phyloP scores from a whole-genome alignment of 148 eudicot genomes.

The Euryodendron excelsum region DNA sequence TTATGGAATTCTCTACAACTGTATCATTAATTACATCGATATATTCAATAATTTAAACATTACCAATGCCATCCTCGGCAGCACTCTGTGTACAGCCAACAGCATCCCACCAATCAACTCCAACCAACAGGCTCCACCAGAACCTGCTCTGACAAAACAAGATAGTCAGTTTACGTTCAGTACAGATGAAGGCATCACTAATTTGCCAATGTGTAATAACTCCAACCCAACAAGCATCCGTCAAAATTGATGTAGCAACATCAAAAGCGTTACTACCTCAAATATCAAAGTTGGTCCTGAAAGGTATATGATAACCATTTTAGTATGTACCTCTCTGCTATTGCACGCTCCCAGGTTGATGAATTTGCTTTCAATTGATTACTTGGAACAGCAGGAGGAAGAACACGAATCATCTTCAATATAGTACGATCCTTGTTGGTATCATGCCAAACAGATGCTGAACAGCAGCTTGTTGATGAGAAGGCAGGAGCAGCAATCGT shows the following conservation, averaged over 20 bases:
- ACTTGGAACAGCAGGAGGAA: conserved; percentile 79
- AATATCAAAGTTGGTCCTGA: not conserved
- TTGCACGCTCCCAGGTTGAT: conserved; percentile 95
- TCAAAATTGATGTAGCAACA: not conserved
- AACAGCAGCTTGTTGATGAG: conserved; percentile 98
- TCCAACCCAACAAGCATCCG: not conserved
- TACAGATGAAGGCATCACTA: not conserved
- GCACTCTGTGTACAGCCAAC: conserved; percentile 99
- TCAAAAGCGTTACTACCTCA: not conserved
- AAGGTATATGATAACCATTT: not conserved
- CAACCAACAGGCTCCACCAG: conserved; percentile 99
- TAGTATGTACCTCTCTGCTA: conserved; percentile 79
- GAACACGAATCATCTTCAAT: conserved; percentile 86
- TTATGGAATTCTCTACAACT: not conserved
- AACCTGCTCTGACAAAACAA: conserved; percentile 49
- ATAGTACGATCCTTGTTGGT: conserved; percentile 67
- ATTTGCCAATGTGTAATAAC: not conserved
- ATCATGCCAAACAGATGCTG: conserved; percentile 97
- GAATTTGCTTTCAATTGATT: conserved; percentile 76
- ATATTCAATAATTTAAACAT: not conserved
- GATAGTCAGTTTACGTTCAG: not conserved
- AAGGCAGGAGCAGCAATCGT: conserved; percentile 98
- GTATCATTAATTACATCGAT: not conserved
- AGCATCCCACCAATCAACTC: conserved; percentile 99
- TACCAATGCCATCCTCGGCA: conserved; percentile 98